Evolutionary conservation across 352 stramenopile species (phyloP), one percentile per base, ranked within the genome.

Genomic region (Globisporangium radiosum): DNA sequence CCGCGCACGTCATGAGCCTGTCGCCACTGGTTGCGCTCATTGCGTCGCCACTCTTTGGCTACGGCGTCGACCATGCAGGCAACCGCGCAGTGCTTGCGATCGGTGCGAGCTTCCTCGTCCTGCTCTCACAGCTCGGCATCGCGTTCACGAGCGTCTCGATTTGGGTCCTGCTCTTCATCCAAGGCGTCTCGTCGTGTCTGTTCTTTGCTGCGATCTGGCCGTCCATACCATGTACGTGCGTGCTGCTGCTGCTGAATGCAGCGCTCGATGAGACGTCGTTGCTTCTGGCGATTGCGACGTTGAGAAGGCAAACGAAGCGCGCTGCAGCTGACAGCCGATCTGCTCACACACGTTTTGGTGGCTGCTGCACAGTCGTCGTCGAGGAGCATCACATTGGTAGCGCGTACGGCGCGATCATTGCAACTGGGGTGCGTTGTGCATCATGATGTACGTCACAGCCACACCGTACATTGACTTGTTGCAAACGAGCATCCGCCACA

Each of bases 171-270:
- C 61, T 96, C 14, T 64, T 95, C 25, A 56, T 80, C 13, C 83
- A 95, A 70, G 88, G 88, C 33, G 53, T 93, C 9, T 73, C 81
- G 5, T 96, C 91, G 51, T 85, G 76, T 33, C 59, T 93, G 10
- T 95, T 87, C 69, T 88, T 88, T 36, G 73, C 88, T 9, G 81
- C 85, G 4, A 57, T 96, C 8, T 97, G 88, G 88, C 88, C 88
- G 3, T 88, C 76, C 0, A 87, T 97, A 44, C 78, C 82, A 60
- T 78, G 71, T 78, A 70, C 14, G 67, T 43, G 40, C 5, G 9
- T 17, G 3, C 1, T 17, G 42, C 44, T 59, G 43, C 9, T 60
- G 6, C 6, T 15, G 11, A 39, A 10, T 57, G n/a, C 13, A 14
- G 54, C 8, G 17, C 10, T 47, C 42, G 5, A 47, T 33, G 25